Evolutionary conservation across 176 grass and related monocot species (phyloP), one percentile per base, ranked within the genome.

Genomic region (Pharus latifolius): DNA sequence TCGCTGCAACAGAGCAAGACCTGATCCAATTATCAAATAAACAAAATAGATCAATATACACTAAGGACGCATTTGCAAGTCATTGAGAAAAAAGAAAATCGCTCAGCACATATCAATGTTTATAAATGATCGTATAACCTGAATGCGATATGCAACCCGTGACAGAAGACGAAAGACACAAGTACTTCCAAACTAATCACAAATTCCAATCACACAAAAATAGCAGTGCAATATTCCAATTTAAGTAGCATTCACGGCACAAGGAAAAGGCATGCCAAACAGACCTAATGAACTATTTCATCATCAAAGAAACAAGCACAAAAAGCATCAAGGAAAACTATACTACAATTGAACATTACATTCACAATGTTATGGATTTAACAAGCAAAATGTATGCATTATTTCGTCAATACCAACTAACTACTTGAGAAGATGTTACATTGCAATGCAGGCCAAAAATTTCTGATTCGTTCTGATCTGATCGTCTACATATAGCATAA

Each of bases 361-460:
- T 60, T 44, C 34, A 45, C 33, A 74, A 68, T 84, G 46, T 74
- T 53, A 44, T 74, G 54, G 52, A 24, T 24, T 62, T 28, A n/a
- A 41, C 56, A 76, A 75, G 63, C 77, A 79, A 69, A 80, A 56
- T 6, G 63, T 17, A 70, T 16, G 24, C 80, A 85, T 76, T 85
- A 80, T 69, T 80, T 4, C 63, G 63, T 63, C n/a, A 30, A 49
- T 26, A 33, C 6, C 26, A 29, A 26, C 35, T 67, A 80, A 26
- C 11, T 52, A 51, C n/a, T 30, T 19, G 19, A 65, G 17, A 51
- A 33, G 66, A 73, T 14, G 75, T 60, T 60, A 66, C 82, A 73
- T 22, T 73, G 60, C 17, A 56, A 63, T 15, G 14, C 63, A 64
- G 58, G 59, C 43, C 77, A 80, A 80, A 85, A 85, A 19, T n/a